Conservation (phyloP, 805 yeast genomes). For the Jamesozyma lodderae region DNA sequence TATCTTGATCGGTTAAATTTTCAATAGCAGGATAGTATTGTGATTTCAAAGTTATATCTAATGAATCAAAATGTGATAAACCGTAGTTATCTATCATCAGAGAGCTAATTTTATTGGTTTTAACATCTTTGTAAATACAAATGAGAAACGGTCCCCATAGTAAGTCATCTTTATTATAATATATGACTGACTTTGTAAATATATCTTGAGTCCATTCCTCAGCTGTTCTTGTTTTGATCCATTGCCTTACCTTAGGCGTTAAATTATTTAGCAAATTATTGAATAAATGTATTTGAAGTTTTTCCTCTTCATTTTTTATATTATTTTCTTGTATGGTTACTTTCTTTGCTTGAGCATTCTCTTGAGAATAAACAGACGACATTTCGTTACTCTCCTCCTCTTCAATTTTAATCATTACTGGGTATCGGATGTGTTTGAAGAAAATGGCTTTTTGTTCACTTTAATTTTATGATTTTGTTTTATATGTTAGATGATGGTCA, state of each 20-base stretch:
- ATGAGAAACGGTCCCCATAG: conserved; percentile 26
- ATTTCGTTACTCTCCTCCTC: conserved; percentile 3
- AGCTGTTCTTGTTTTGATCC: conserved; percentile 4
- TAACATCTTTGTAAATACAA: conserved; percentile 16
- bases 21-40: conserved; percentile 72
- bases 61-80: conserved; percentile 44
- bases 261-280: conserved; percentile 9
- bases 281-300: conserved; percentile 3
- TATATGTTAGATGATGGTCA: too few relatives aligned
- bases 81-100: conserved; percentile 60
- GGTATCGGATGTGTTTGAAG: too few relatives aligned
- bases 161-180: conserved; percentile 20
- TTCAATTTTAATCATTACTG: too few relatives aligned
- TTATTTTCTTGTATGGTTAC: neutral
- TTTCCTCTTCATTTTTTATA: neutral
- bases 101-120: conserved; percentile 39
- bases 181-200: conserved; percentile 18
- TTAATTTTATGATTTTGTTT: too few relatives aligned
- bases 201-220: conserved; percentile 16
- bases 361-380: conserved; percentile 12
- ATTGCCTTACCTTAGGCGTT: conserved; percentile 2
- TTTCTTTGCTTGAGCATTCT: neutral
- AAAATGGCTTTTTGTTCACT: too few relatives aligned
- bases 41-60: conserved; percentile 52
- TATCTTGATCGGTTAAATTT: conserved; percentile 45